phyloP scores from a whole-genome alignment of 257 asterid species.

The Cruciata laevipes region DNA sequence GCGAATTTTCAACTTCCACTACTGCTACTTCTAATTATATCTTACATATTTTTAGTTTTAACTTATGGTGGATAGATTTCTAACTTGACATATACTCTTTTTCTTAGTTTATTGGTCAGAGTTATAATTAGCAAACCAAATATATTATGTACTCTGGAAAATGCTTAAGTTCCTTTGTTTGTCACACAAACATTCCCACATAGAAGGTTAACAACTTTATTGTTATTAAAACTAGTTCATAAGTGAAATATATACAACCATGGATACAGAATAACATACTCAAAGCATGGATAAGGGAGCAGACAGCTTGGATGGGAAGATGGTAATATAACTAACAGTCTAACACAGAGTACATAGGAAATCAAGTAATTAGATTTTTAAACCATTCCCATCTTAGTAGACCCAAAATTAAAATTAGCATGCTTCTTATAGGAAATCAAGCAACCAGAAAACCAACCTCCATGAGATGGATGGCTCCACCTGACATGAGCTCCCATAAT shows the following conservation, averaged over 20 bases:
- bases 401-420: background rate
- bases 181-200: background rate
- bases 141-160: background rate
- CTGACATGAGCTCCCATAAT: constrained; percentile 95
- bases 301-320: background rate
- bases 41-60: background rate
- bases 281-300: background rate
- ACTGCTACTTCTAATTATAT: background rate
- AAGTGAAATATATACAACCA: background rate
- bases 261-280: background rate
- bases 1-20: background rate
- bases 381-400: background rate
- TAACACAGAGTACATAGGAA: background rate
- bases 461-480: constrained; percentile 74
- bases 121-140: background rate
- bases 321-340: background rate
- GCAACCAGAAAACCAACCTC: constrained; percentile 52
- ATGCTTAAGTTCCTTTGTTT: background rate
- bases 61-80: background rate
- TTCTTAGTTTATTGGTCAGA: background rate
- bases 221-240: background rate
- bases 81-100: background rate
- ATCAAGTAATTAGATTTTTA: background rate
- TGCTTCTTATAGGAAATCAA: constrained; percentile 2
- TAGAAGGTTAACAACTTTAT: background rate